Conservation (phyloP, 2,329 filamentous ascomycete genomes). For the Clonostachys byssicola region DNA sequence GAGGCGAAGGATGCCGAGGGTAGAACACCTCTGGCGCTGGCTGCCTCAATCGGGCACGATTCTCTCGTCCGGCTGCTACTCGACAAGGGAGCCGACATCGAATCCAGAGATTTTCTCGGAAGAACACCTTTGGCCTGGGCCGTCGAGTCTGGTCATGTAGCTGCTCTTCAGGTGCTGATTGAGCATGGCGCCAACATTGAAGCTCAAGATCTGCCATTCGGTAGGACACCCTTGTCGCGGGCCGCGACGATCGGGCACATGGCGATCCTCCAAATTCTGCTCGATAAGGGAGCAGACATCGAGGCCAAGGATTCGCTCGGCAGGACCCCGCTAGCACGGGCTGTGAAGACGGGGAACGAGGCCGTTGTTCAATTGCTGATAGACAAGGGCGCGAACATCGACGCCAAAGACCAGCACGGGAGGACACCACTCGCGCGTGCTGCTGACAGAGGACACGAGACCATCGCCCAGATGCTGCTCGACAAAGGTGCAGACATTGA, state of each 20-base stretch:
- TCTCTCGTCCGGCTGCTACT: constrained; percentile 5
- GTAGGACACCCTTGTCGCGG: not conserved
- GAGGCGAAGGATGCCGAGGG: not conserved
- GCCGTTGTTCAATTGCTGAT: constrained; percentile 5
- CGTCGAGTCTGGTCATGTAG: constrained; percentile 5
- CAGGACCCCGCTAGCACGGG: not conserved
- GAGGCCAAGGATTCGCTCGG: constrained; percentile 7
- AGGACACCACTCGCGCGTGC: not conserved
- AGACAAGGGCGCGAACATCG: constrained; percentile 8
- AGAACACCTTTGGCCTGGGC: constrained; percentile 9
- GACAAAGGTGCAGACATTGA: constrained; percentile 9
- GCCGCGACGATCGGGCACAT: constrained; percentile 1
- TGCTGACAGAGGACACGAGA: constrained; percentile 1
- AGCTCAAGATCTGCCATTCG: constrained; percentile 4
- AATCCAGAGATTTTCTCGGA: constrained; percentile 8
- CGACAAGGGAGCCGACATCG: constrained; percentile 8
- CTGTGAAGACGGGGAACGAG: not conserved
- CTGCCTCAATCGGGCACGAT: not conserved
- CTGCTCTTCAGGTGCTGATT: not conserved
- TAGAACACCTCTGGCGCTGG: not conserved
- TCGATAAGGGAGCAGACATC: constrained; percentile 9
- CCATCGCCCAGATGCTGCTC: constrained; percentile 4
- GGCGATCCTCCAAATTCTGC: constrained; percentile 3
- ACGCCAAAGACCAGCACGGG: constrained; percentile 7
- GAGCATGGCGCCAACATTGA: too few relatives aligned